Evolutionary conservation across 83 land plant genomes (phyloP).

Genomic region (Picea mariana): DNA sequence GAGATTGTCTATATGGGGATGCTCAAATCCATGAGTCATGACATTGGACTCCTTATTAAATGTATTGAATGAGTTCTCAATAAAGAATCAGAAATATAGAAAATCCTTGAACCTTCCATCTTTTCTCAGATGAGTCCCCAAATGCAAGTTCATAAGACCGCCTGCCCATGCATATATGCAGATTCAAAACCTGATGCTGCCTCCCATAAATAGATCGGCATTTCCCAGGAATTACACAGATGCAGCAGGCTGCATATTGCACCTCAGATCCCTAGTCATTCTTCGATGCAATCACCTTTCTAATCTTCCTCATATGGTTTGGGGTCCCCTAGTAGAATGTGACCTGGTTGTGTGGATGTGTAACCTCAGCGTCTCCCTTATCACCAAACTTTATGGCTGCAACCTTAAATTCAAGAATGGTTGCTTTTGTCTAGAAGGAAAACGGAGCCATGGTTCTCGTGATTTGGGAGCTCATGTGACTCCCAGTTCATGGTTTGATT

Average conservation of each 20-base stretch:
- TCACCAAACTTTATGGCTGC: conserved; percentile 33
- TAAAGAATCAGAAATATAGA: not conserved
- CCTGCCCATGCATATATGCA: conserved; percentile 37
- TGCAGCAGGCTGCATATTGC: conserved; percentile 17
- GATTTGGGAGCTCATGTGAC: conserved; percentile 22
- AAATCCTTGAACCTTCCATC: conserved; percentile 24
- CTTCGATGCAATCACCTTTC: conserved; percentile 48
- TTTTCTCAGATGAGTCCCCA: conserved; percentile 26
- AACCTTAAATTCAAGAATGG: not conserved
- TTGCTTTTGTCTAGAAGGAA: conserved; percentile 52
- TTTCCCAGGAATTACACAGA: conserved; percentile 26
- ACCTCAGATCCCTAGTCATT: conserved; percentile 31
- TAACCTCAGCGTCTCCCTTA: conserved; percentile 38
- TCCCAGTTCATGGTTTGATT: conserved; percentile 41
- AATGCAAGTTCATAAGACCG: conserved; percentile 31
- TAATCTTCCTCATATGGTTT: conserved; percentile 13
- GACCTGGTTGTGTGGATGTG: conserved; percentile 50
- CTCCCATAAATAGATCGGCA: conserved; percentile 47
- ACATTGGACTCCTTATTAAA: not conserved
- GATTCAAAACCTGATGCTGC: conserved; percentile 48
- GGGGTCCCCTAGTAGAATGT: conserved; percentile 28
- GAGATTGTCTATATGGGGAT: not conserved
- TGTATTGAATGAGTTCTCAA: not conserved
- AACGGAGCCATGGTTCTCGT: conserved; percentile 53
- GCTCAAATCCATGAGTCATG: conserved; percentile 4